phyloP scores from a whole-genome alignment of 2,329 filamentous ascomycete species.

The Aspergillus quadricinctus region DNA sequence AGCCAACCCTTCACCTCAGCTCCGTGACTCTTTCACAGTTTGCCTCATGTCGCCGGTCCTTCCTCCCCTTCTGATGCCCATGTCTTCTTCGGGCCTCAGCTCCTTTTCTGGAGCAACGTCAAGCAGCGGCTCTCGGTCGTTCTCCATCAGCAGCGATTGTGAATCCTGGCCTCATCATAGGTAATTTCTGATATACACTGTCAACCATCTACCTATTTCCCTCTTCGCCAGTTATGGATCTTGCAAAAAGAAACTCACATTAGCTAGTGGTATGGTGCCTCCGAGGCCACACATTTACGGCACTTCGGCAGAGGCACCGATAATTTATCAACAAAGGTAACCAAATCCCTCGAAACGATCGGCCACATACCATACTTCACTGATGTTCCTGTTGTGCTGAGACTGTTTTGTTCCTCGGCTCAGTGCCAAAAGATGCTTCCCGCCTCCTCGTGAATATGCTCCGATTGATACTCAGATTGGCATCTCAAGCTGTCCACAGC shows the following conservation, averaged over 20 bases:
- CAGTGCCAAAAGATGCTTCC: constrained; percentile 29
- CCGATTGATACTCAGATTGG: constrained; percentile 25
- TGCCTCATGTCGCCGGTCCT: constrained; percentile 30
- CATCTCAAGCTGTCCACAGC: constrained; percentile 15
- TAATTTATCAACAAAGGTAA: constrained; percentile 39
- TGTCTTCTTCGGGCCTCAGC: constrained; percentile 27
- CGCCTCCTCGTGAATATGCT: constrained; percentile 24
- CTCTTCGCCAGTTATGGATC: neutral
- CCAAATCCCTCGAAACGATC: constrained; percentile 5
- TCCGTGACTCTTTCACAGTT: neutral
- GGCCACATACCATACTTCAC: constrained; percentile 1
- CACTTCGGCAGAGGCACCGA: constrained; percentile 22
- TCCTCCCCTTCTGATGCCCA: constrained; percentile 25
- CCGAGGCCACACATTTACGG: constrained; percentile 28
- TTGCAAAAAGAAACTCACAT: constrained; percentile 21
- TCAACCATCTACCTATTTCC: neutral
- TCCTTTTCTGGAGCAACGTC: constrained; percentile 27
- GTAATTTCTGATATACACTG: constrained; percentile 26
- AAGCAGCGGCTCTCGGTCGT: constrained; percentile 25
- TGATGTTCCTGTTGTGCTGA: constrained; percentile 13
- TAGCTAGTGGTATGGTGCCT: constrained; percentile 22
- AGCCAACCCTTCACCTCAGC: neutral
- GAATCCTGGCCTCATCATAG: constrained; percentile 33
- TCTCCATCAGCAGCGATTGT: constrained; percentile 26
- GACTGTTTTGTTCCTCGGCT: constrained; percentile 14